Percentiles rank a stretch among this genome's conserved stretches.
Evolutionary conservation across 2,329 filamentous ascomycete genomes (phyloP).

Genomic region (Fusarium torreyae): DNA sequence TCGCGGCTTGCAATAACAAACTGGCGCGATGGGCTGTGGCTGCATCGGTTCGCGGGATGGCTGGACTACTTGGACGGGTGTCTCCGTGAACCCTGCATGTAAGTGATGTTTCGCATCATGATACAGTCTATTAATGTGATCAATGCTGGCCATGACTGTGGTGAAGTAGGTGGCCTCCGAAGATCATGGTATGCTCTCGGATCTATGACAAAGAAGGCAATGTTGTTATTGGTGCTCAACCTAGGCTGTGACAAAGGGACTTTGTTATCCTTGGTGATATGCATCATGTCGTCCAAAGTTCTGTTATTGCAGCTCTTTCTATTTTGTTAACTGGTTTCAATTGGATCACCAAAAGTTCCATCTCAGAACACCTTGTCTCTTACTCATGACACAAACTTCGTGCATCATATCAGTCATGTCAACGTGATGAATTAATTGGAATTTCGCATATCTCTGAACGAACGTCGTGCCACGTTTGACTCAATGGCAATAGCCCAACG

Average conservation of each 20-base stretch:
- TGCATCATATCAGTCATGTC: not conserved
- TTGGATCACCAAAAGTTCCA: not conserved
- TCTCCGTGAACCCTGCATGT: not conserved
- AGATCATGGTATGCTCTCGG: constrained; percentile 3
- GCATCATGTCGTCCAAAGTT: not conserved
- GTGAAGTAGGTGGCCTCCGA: constrained; percentile 2
- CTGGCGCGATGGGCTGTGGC: constrained; percentile 7
- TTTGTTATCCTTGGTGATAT: not conserved
- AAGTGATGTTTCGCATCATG: not conserved
- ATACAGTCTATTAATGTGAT: not conserved
- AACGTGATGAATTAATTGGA: not conserved
- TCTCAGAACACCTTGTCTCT: not conserved
- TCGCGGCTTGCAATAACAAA: constrained; percentile 6
- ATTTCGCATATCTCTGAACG: no score
- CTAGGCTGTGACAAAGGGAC: not conserved
- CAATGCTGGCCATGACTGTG: constrained; percentile 2
- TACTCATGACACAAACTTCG: not conserved
- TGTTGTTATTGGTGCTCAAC: not conserved
- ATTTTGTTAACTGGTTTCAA: not conserved
- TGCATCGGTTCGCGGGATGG: constrained; percentile 31
- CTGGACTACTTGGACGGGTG: constrained; percentile 13
- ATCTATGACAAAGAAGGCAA: not conserved
- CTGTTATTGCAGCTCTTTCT: not conserved
- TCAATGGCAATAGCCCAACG: no score
- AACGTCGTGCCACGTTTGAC: not conserved